Base-by-base conservation (phyloP, 2,329 filamentous ascomycete species). In the Akanthomyces uredinophilus region DNA sequence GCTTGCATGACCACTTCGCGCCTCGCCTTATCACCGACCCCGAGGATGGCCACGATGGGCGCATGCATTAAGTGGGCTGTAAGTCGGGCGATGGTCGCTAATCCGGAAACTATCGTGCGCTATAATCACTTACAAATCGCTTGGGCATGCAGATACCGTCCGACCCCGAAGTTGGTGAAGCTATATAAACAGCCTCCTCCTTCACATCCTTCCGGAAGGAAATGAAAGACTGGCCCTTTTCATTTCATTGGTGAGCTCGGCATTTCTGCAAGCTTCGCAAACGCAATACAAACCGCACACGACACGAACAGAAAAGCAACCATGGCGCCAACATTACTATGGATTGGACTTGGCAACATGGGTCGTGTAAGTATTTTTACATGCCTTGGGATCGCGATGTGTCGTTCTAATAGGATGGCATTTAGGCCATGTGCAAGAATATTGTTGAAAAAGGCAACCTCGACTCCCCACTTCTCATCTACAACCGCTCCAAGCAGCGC, bases 331-430 rank as follows among this genome's bases (percentile, higher is more conserved):
- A 85, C 83, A 74, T 70, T 95, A 57, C 81, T 91, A 68, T 96
- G 87, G 86, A 86, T 96, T 60, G 92, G 92, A 62, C 82, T 96
- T 56, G 92, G 92, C 58, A 96, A 96, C 73, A 96, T 96, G 86
- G 92, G 91, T 67, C 83, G 87, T 71, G 90, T 89, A 78, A 78
- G 84, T n/a, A 51, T 39, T 60, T 52, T 43, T n/a, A 62, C 20
- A 35, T 29, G 59, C 13, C 10, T 44, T 32, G 44, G 44, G 32
- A 63, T 67, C 39, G 65, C 53, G 39, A 35, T 29, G 8, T 14
- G 5, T 5, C 10, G 5, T 27, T n/a, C 29, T 60, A 16, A 52
- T 41, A 18, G 2, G 8, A 7, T 35, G 37, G 24, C 29, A 35
- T 1, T n/a, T 64, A 92, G 89, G 91, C 88, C 65, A 96, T 96